These are phyloP conservation scores for Macrocybe gigantea DNA, from an alignment of 768 basidiomycete species.

Conservation along the genomic window DNA sequence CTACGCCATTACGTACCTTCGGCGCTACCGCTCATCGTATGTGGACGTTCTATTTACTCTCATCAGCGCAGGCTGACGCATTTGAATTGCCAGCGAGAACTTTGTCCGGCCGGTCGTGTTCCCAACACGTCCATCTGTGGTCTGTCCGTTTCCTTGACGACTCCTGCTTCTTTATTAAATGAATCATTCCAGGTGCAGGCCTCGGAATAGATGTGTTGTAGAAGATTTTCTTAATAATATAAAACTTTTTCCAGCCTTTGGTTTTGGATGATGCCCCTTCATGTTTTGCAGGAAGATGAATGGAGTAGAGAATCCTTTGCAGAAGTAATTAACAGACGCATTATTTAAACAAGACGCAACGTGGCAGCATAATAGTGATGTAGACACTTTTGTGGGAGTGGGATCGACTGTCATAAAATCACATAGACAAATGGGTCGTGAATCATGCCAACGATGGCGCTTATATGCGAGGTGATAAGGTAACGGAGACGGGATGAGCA, in stretches of 20 bases:
- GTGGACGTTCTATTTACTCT: conserved; percentile 27
- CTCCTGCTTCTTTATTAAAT: neutral
- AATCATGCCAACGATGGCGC: neutral
- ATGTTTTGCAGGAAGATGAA: neutral
- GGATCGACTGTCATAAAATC: conserved; percentile 5
- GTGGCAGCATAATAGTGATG: neutral
- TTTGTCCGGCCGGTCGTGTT: conserved; percentile 63
- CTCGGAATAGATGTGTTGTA: conserved; percentile 14
- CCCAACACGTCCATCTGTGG: conserved; percentile 41
- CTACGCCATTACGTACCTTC: conserved; percentile 84
- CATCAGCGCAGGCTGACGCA: conserved; percentile 1
- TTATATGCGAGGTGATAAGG: conserved; percentile 1
- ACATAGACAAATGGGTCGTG: neutral
- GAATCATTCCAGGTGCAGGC: conserved; percentile 8
- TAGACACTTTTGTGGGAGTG: neutral
- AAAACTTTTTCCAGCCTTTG: conserved; percentile 1
- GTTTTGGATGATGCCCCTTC: neutral
- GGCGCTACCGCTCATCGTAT: conserved; percentile 85
- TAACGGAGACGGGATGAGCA: neutral
- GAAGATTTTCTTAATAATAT: conserved; percentile 16
- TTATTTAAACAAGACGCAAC: too few relatives aligned
- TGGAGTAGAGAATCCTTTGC: too few relatives aligned
- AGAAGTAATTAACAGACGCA: too few relatives aligned
- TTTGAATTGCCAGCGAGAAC: conserved; percentile 45
- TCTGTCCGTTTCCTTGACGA: conserved; percentile 18